Conservation (phyloP, 331 rosid species). For the Prunus yedoensis region DNA sequence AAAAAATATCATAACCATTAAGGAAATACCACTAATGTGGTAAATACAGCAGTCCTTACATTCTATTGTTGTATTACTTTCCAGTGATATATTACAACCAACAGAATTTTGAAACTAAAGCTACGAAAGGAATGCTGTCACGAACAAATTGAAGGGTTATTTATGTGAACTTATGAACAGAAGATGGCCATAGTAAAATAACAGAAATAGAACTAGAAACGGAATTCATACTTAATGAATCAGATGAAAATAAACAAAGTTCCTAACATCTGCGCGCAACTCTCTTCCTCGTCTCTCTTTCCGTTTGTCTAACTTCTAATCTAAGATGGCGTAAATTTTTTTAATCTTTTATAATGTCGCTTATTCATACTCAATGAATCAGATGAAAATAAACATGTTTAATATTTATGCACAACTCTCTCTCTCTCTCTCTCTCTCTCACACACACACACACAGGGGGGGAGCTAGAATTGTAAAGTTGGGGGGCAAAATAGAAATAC, state of each 20-base stretch:
- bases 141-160: too few relatives aligned
- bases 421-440: not conserved
- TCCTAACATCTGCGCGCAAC: not conserved
- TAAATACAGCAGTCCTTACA: not conserved
- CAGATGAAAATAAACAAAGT: not conserved
- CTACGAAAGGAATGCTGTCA: not conserved
- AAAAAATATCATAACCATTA: too few relatives aligned
- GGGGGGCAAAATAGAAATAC: too few relatives aligned
- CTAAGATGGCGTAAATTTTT: not conserved
- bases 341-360: not conserved
- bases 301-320: not conserved
- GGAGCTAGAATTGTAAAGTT: too few relatives aligned
- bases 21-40: too few relatives aligned
- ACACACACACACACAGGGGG: too few relatives aligned
- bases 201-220: not conserved
- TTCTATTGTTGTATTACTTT: not conserved
- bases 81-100: not conserved
- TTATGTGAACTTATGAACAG: too few relatives aligned
- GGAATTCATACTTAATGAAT: not conserved
- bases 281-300: not conserved
- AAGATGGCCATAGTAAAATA: too few relatives aligned
- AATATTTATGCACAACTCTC: not conserved
- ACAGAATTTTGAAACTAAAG: not conserved
- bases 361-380: not conserved
- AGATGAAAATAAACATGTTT: not conserved